phyloP scores from a whole-genome alignment of 345 rosid species.

The Sisymbrium irio region DNA sequence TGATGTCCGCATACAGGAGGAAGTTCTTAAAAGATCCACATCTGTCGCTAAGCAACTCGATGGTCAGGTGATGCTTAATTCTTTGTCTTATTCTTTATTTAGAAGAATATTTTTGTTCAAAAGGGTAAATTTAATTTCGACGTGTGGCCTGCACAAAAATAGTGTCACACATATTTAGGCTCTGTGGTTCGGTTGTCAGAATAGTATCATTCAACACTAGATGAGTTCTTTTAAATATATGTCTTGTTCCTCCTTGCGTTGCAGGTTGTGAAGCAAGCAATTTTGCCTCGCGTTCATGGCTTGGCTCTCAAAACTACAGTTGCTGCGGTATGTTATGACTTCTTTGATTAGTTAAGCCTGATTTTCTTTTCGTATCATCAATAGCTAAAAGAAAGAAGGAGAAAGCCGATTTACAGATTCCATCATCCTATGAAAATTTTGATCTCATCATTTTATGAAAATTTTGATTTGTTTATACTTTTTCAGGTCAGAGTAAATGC shows the following conservation, averaged over 20 bases:
- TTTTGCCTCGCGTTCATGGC: conserved; percentile 95
- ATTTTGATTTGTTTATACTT: neutral
- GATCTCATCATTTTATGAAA: neutral
- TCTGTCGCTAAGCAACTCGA: conserved; percentile 81
- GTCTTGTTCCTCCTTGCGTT: neutral
- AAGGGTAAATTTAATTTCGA: neutral
- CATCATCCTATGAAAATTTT: neutral
- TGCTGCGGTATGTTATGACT: conserved; percentile 73
- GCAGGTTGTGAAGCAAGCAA: conserved; percentile 86
- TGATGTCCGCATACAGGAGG: conserved; percentile 97
- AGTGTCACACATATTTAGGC: neutral
- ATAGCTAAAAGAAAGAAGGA: neutral
- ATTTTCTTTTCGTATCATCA: neutral
- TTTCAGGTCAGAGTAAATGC: conserved; percentile 93
- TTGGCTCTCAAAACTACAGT: conserved; percentile 95
- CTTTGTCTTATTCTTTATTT: neutral
- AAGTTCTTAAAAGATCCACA: conserved; percentile 71
- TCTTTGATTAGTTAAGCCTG: neutral
- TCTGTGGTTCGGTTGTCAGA: neutral
- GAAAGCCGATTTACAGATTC: neutral
- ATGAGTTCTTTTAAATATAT: neutral
- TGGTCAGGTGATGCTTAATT: conserved; percentile 57
- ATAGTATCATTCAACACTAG: neutral
- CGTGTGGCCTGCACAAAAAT: neutral
- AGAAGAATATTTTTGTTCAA: neutral